Evolutionary conservation across 164 flowering plant species (phyloP).

Genomic region (Aristolochia californica): DNA sequence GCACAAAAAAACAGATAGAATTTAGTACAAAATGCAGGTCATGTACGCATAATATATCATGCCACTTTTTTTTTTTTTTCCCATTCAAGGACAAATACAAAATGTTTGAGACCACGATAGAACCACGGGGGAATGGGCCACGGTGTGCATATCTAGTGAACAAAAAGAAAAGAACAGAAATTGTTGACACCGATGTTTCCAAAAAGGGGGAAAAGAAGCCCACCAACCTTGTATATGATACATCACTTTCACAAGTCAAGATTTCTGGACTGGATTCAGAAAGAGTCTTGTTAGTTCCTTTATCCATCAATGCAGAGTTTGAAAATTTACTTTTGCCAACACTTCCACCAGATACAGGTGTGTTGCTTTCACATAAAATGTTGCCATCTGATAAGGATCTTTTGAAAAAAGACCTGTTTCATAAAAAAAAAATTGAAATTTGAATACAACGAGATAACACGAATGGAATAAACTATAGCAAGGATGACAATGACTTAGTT

Average conservation of each 20-base stretch:
- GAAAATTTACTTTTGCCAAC: slow-evolving; percentile 18
- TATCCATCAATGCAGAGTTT: slow-evolving; percentile 25
- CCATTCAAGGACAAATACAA: no score
- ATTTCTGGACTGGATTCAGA: slow-evolving; percentile 67
- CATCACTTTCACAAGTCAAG: slow-evolving; percentile 42
- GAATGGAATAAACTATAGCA: background rate
- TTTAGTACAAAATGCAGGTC: no score
- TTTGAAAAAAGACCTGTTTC: slow-evolving; percentile 49
- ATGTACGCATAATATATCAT: no score
- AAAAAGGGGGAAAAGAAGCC: background rate
- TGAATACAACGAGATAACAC: background rate
- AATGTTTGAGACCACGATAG: no score
- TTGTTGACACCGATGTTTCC: background rate
- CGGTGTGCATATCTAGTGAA: no score
- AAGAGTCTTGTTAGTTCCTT: slow-evolving; percentile 30
- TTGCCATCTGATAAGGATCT: slow-evolving; percentile 91
- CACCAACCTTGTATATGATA: slow-evolving; percentile 45
- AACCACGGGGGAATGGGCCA: no score
- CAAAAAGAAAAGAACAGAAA: background rate
- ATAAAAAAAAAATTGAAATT: slow-evolving; percentile 3
- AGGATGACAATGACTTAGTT: background rate
- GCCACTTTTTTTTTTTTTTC: no score
- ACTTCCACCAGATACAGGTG: slow-evolving; percentile 24
- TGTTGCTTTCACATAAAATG: slow-evolving; percentile 43
- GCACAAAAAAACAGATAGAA: background rate